Evolutionary conservation across 1,284 basidiomycete genomes (phyloP).

Genomic region (Peniophora sp.): DNA sequence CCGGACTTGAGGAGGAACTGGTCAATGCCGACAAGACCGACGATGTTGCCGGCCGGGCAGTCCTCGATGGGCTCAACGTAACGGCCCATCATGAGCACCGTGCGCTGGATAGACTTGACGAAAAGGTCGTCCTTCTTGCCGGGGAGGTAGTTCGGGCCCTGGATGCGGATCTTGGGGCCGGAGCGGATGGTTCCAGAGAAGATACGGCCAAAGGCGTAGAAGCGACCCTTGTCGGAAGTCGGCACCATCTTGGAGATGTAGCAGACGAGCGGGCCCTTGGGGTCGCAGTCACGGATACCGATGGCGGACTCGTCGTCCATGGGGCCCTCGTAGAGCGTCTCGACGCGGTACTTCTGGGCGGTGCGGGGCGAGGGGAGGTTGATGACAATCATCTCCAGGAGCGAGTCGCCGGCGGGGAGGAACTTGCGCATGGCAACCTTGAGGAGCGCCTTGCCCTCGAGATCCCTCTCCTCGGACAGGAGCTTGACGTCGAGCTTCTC

Average conservation of each 20-base stretch:
- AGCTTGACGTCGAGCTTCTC: conserved; percentile 98
- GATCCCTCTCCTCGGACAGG: conserved; percentile 84
- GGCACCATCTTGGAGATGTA: conserved; percentile 99
- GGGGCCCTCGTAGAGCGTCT: conserved; percentile 99
- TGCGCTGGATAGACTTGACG: conserved; percentile 98
- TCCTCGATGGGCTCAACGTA: conserved; percentile 99
- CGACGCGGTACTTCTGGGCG: conserved; percentile 97
- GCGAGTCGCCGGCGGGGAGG: conserved; percentile 97
- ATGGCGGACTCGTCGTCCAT: conserved; percentile 99
- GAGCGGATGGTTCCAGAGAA: conserved; percentile 98
- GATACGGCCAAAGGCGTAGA: conserved; percentile 99
- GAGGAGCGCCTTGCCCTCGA: conserved; percentile 95
- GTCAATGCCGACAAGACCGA: conserved; percentile 99
- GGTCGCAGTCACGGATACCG: conserved; percentile 97
- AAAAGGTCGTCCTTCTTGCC: conserved; percentile 99
- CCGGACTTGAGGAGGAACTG: conserved; percentile 99
- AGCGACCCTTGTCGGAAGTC: conserved; percentile 99
- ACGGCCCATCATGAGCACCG: conserved; percentile 99
- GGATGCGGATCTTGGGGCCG: conserved; percentile 98
- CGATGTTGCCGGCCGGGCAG: conserved; percentile 97
- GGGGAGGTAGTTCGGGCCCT: conserved; percentile 97
- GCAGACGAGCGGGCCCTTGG: conserved; percentile 93
- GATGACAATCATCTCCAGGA: conserved; percentile 99
- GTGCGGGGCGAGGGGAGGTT: conserved; percentile 96
- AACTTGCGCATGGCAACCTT: conserved; percentile 99